Evolutionary conservation across 1,284 basidiomycete genomes (phyloP).

Genomic region (Boletus semigastroideus): DNA sequence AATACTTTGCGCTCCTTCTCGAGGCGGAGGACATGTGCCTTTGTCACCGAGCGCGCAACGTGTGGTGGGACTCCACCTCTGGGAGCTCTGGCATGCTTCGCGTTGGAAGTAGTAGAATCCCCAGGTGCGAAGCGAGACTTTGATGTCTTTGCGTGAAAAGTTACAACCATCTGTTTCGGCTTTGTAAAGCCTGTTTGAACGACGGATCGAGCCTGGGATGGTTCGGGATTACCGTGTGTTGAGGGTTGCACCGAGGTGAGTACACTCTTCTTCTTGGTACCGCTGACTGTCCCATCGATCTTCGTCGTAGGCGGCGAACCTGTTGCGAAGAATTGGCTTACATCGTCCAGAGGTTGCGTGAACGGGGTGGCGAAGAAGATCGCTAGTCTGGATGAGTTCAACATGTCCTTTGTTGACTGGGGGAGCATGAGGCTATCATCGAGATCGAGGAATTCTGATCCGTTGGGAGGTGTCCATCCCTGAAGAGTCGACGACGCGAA

Average conservation of each 20-base stretch:
- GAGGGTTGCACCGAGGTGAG: neutral
- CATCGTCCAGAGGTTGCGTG: neutral
- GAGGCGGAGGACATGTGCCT: conserved; percentile 23
- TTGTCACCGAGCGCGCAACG: conserved; percentile 32
- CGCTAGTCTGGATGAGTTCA: conserved; percentile 11
- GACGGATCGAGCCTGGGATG: neutral
- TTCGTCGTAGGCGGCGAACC: neutral
- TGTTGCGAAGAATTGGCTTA: neutral
- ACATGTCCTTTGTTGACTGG: conserved; percentile 2
- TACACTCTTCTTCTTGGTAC: neutral
- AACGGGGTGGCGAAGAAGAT: neutral
- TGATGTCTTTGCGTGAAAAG: conserved; percentile 3
- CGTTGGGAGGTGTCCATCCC: conserved; percentile 28
- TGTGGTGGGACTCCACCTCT: conserved; percentile 33
- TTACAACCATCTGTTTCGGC: neutral
- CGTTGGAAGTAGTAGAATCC: neutral
- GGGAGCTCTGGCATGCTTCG: conserved; percentile 20
- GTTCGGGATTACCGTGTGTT: conserved; percentile 3
- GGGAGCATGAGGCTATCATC: conserved; percentile 17
- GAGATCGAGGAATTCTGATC: conserved; percentile 28
- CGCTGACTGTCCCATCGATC: neutral
- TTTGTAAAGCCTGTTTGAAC: neutral
- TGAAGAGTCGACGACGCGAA: conserved; percentile 12
- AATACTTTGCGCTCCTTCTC: conserved; percentile 29
- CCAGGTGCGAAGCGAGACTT: conserved; percentile 8